These are phyloP conservation scores for Delphinella strobiligena DNA, from an alignment of 2,329 filamentous ascomycete genomes.

Conservation along the genomic window DNA sequence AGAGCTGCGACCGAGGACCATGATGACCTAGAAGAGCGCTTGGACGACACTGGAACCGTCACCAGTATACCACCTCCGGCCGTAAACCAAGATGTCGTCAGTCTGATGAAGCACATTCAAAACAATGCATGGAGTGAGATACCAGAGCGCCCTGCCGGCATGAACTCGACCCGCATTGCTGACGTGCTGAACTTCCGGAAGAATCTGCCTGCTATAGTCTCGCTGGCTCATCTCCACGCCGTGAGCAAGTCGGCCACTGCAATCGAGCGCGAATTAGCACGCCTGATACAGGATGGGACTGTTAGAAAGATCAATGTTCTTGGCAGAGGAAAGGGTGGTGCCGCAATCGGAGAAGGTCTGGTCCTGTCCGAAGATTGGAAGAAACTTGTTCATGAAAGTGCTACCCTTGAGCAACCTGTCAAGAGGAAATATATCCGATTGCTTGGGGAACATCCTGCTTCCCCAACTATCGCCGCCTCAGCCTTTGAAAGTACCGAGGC, in stretches of 20 bases:
- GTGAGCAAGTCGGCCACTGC: slow-evolving; percentile 50
- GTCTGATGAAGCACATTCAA: slow-evolving; percentile 46
- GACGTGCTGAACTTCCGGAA: slow-evolving; percentile 51
- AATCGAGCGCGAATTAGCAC: slow-evolving; percentile 55
- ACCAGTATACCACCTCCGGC: slow-evolving; percentile 47
- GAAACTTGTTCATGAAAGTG: slow-evolving; percentile 16
- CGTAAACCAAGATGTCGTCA: slow-evolving; percentile 43
- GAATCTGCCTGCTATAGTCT: slow-evolving; percentile 51
- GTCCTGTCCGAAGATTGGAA: slow-evolving; percentile 48
- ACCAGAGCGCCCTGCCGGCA: slow-evolving; percentile 45
- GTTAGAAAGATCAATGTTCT: slow-evolving; percentile 53
- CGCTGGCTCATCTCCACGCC: slow-evolving; percentile 53
- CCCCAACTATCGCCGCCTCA: slow-evolving; percentile 27
- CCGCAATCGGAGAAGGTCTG: slow-evolving; percentile 51
- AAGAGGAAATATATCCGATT: slow-evolving; percentile 41
- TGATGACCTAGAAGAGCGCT: slow-evolving; percentile 27
- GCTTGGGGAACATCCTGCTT: slow-evolving; percentile 40
- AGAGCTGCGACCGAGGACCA: slow-evolving; percentile 6
- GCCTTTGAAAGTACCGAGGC: slow-evolving; percentile 36
- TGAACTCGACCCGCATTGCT: slow-evolving; percentile 51
- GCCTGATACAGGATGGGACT: slow-evolving; percentile 44
- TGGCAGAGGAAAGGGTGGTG: slow-evolving; percentile 44
- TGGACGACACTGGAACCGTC: slow-evolving; percentile 50
- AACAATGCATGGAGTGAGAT: slow-evolving; percentile 52
- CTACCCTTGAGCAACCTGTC: slow-evolving; percentile 23